A percentile compares a stretch with the other conserved stretches of the same genome.
Evolutionary conservation across 306 rosid species (phyloP).

Genomic region (Citrullus mucosospermus): DNA sequence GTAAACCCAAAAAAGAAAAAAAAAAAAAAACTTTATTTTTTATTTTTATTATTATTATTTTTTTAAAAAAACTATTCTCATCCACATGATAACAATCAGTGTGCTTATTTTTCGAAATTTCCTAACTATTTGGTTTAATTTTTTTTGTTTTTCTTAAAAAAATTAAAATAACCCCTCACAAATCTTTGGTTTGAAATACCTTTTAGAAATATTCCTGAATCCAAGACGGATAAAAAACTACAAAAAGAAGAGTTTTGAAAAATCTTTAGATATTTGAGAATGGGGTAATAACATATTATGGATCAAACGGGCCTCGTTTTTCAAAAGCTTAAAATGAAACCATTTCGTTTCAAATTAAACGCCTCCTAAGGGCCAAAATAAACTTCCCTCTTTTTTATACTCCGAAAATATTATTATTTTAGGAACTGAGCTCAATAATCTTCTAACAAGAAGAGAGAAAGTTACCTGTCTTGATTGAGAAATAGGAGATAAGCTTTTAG

Average conservation of each 20-base stretch:
- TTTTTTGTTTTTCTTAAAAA: too few relatives aligned
- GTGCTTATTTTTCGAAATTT: too few relatives aligned
- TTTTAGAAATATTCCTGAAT: background rate
- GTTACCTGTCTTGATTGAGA: background rate
- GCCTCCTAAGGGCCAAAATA: background rate
- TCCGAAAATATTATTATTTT: background rate
- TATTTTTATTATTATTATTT: too few relatives aligned
- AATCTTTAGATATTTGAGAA: too few relatives aligned
- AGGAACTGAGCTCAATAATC: background rate
- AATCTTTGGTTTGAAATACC: background rate
- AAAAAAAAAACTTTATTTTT: too few relatives aligned
- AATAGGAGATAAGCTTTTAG: background rate
- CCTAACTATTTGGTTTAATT: too few relatives aligned
- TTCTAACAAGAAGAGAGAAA: background rate
- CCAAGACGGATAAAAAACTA: background rate
- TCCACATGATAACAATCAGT: too few relatives aligned
- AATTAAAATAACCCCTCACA: background rate
- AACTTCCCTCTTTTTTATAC: background rate
- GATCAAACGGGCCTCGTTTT: background rate
- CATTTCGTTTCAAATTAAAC: background rate
- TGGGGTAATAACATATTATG: too few relatives aligned
- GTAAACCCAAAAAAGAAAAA: background rate
- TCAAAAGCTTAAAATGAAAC: too few relatives aligned
- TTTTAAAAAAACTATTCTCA: background rate
- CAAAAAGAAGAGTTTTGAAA: background rate